These are phyloP conservation scores for Penicillium herquei DNA, from an alignment of 495 filamentous ascomycete species.

Conservation along the genomic window DNA sequence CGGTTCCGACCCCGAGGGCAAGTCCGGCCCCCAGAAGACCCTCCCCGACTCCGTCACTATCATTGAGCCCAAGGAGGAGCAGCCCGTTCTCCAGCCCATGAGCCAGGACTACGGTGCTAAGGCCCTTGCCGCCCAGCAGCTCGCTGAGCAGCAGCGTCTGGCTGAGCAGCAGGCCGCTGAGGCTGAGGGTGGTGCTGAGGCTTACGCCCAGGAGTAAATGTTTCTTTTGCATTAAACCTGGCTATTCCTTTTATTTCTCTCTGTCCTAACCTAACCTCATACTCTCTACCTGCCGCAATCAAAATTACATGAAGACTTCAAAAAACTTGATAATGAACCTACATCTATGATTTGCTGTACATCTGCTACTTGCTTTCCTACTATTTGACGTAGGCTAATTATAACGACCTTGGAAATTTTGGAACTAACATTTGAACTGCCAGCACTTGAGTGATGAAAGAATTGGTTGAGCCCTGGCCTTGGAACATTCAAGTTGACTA, in stretches of 20 bases:
- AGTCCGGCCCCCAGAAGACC: constrained; percentile 93
- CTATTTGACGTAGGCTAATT: no score
- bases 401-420: no score
- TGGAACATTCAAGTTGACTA: no score
- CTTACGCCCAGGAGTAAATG: constrained; percentile 48
- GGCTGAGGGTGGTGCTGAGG: constrained; percentile 44
- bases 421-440: no score
- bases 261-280: constrained; percentile 38
- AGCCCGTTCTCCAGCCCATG: constrained; percentile 86
- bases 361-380: neutral
- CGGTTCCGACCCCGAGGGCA: constrained; percentile 98
- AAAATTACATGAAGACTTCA: constrained; percentile 46
- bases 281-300: constrained; percentile 43
- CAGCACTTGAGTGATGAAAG: no score
- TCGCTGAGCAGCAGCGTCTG: constrained; percentile 69
- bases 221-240: constrained; percentile 31
- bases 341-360: neutral
- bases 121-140: constrained; percentile 81
- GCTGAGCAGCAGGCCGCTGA: constrained; percentile 59
- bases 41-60: constrained; percentile 97
- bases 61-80: constrained; percentile 99
- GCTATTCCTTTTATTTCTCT: constrained; percentile 33
- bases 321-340: constrained; percentile 8
- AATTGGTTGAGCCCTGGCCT: no score
- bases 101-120: constrained; percentile 98